These are phyloP conservation scores for Podila epigama DNA, from an alignment of 192 early-diverging fungal genomes.

Conservation along the genomic window DNA sequence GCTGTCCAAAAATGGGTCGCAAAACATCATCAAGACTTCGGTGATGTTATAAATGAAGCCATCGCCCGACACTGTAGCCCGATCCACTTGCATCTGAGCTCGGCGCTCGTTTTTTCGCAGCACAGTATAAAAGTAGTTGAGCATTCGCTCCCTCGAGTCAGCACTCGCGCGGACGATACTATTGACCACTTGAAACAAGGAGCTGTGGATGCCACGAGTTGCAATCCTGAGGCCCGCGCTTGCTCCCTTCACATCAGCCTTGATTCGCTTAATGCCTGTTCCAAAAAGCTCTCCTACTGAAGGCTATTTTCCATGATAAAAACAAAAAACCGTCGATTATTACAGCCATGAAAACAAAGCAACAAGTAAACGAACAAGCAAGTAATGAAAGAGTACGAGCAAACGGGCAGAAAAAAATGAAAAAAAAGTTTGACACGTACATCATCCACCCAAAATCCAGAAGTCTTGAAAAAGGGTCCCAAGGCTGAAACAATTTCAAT, in stretches of 20 bases:
- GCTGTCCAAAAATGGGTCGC: conserved; percentile 89
- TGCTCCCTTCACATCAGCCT: conserved; percentile 59
- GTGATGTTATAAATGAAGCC: conserved; percentile 87
- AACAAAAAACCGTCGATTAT: conserved; percentile 5
- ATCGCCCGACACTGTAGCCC: conserved; percentile 75
- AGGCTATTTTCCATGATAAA: conserved; percentile 33
- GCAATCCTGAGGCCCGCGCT: conserved; percentile 66
- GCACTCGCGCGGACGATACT: conserved; percentile 73
- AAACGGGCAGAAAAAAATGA: too few relatives aligned
- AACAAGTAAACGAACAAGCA: background rate
- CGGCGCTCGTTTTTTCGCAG: conserved; percentile 74
- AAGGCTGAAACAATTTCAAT: conserved; percentile 74
- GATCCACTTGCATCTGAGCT: conserved; percentile 83
- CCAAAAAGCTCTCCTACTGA: conserved; percentile 54
- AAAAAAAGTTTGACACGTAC: conserved; percentile 25
- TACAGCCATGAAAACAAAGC: background rate
- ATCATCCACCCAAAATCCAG: conserved; percentile 59
- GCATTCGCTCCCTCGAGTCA: conserved; percentile 60
- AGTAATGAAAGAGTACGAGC: background rate
- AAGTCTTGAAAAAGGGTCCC: conserved; percentile 74
- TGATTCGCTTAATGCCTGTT: conserved; percentile 61
- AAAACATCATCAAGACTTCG: conserved; percentile 68
- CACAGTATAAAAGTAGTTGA: conserved; percentile 72
- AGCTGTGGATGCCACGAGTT: conserved; percentile 60
- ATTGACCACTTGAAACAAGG: conserved; percentile 61